Evolutionary conservation across 2,329 filamentous ascomycete species (phyloP).

Genomic region (Diaporthe sp.): DNA sequence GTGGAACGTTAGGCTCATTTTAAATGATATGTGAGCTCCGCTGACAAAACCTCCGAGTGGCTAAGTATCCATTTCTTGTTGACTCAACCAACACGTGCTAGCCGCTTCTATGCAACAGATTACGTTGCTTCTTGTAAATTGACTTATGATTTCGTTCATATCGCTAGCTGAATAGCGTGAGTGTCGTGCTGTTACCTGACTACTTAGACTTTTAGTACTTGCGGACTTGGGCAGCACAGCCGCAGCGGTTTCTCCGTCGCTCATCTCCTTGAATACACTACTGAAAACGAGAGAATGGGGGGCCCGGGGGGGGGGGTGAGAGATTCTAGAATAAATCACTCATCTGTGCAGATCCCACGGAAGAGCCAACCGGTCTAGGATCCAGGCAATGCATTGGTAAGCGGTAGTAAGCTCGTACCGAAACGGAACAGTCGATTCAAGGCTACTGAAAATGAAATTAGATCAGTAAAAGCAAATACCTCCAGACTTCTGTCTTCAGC

Average conservation of each 20-base stretch:
- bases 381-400: not conserved
- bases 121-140: not conserved
- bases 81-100: not conserved
- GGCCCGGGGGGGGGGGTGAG: too few species aligned
- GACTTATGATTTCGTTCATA: not conserved
- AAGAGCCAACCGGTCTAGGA: not conserved
- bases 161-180: not conserved
- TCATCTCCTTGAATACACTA: not conserved
- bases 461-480: not conserved
- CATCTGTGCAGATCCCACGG: not conserved
- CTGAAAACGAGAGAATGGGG: not conserved
- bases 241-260: not conserved
- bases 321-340: not conserved
- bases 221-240: not conserved
- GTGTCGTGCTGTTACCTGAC: not conserved
- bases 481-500: not conserved
- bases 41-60: slow-evolving; percentile 9
- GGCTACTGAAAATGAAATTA: not conserved
- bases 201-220: not conserved
- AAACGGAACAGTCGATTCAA: not conserved
- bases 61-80: slow-evolving; percentile 13
- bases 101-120: not conserved
- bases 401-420: not conserved
- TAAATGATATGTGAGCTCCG: slow-evolving; percentile 24
- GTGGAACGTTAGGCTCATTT: slow-evolving; percentile 18